phyloP scores from a whole-genome alignment of 495 filamentous ascomycete genomes.

The Penicillium goetzii region DNA sequence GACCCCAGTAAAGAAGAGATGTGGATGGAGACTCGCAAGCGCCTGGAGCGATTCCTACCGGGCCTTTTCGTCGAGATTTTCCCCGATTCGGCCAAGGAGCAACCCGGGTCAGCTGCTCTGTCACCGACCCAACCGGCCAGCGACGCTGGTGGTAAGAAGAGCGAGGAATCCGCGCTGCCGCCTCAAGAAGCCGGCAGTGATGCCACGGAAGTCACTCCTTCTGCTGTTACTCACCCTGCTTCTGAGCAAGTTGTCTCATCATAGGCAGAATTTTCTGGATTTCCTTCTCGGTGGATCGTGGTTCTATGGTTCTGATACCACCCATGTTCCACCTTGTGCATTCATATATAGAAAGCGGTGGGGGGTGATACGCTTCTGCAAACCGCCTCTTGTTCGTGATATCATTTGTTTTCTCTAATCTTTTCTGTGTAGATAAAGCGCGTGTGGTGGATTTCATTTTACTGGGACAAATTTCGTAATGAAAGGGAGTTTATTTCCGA shows the following conservation, averaged over 20 bases:
- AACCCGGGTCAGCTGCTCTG: constrained; percentile 23
- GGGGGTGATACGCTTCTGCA: background rate
- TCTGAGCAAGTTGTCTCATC: constrained; percentile 16
- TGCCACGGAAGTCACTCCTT: background rate
- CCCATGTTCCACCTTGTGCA: constrained; percentile 17
- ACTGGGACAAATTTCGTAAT: constrained; percentile 17
- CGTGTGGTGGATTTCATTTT: constrained; percentile 8
- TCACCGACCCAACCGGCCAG: constrained; percentile 25
- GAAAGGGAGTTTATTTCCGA: background rate
- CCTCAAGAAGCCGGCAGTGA: constrained; percentile 5
- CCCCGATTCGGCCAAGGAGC: constrained; percentile 38
- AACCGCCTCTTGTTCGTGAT: background rate
- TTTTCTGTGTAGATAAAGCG: constrained; percentile 33
- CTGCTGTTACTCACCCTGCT: constrained; percentile 9
- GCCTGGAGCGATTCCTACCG: constrained; percentile 88
- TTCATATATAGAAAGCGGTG: constrained; percentile 30
- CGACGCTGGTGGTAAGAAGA: constrained; percentile 20
- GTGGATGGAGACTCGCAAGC: constrained; percentile 75
- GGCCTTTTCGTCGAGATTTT: constrained; percentile 63
- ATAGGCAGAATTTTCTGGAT: background rate
- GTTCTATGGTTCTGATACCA: background rate
- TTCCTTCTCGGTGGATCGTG: background rate
- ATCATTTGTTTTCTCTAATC: constrained; percentile 11
- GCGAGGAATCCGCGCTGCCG: constrained; percentile 19
- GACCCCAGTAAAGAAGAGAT: constrained; percentile 52